Evolutionary conservation across 2,329 filamentous ascomycete species (phyloP), one percentile per base, ranked within the genome.

Genomic region (Colletotrichum viniferum): DNA sequence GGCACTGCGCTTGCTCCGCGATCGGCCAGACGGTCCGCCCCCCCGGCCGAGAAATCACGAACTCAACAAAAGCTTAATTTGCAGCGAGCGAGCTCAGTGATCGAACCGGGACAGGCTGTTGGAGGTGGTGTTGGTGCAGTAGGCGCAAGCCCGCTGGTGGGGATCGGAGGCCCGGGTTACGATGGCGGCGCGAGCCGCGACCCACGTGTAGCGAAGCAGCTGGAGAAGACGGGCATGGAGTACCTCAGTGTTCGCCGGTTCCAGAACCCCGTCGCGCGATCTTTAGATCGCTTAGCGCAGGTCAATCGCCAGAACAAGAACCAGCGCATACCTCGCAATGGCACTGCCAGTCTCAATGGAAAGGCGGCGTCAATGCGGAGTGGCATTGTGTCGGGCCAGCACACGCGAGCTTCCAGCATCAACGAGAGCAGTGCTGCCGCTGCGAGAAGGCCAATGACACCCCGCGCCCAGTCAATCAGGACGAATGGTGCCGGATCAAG

Each of bases 1-100:
- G 83, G 82, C 16, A 89, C 88, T 72, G 88, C 86, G 43, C 81
- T 91, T 16, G 85, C 87, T 5, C 88, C 87, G 30, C 86, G 85
- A 80, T 82, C 81, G 79, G 86, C 77, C 79, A 84, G 79, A 79
- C 83, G 85, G 77, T 84, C 78, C 77, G 86, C 79, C 21, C 85
- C 85, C 2, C 83, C 87, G 1, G 88, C 88, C 2, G 89, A 91
- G 74, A 88, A 90, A 78, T 94, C 92, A 69, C 89, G 94, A 16
- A 94, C 93, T 2, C 93, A 95, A 83, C 93, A 95, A 82, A 95
- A 95, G 80, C 86, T 95, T 16, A 93, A 94, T 84, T 88, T 95
- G 2, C 93, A 95, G 80, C 90, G 94, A 48, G 93, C 93, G 34
- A 94, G 92, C 80, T 94, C 93, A 5, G 91, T 90, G 77, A 92